Evolutionary conservation across 345 rosid genomes (phyloP).

Genomic region (Dovyalis caffra): DNA sequence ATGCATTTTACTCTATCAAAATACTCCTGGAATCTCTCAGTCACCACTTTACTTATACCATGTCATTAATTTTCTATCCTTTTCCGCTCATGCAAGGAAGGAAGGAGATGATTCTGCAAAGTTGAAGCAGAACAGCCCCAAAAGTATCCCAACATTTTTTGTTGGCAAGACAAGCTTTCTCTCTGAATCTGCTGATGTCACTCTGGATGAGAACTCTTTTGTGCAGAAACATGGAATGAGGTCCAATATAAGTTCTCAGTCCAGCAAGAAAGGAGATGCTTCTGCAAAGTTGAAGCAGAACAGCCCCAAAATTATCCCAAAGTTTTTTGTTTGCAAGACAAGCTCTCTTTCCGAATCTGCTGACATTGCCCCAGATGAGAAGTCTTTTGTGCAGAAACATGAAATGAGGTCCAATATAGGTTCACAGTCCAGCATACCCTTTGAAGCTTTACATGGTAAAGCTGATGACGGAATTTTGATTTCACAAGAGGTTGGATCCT

Average conservation of each 20-base stretch:
- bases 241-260: constrained; percentile 35
- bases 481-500: constrained; percentile 47
- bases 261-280: constrained; percentile 34
- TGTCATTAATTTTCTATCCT: constrained; percentile 4
- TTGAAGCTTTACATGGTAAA: constrained; percentile 32
- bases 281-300: constrained; percentile 23
- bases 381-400: constrained; percentile 40
- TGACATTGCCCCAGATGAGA: constrained; percentile 47
- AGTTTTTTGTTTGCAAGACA: constrained; percentile 43
- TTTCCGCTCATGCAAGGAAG: constrained; percentile 35
- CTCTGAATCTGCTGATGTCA: constrained; percentile 59
- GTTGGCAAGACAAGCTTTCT: constrained; percentile 54
- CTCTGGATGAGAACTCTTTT: constrained; percentile 48
- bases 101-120: constrained; percentile 33
- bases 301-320: constrained; percentile 19
- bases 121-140: constrained; percentile 16
- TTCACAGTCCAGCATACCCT: constrained; percentile 40
- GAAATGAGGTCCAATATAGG: constrained; percentile 24
- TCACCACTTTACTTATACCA: not conserved
- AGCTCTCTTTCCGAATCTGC: constrained; percentile 70
- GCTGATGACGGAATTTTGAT: too few relatives aligned
- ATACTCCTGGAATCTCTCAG: not conserved
- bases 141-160: constrained; percentile 32
- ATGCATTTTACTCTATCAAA: constrained; percentile 6
- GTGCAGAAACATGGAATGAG: constrained; percentile 26